Evolutionary conservation across 352 stramenopile genomes (phyloP).

Genomic region (Phytopythium vexans): DNA sequence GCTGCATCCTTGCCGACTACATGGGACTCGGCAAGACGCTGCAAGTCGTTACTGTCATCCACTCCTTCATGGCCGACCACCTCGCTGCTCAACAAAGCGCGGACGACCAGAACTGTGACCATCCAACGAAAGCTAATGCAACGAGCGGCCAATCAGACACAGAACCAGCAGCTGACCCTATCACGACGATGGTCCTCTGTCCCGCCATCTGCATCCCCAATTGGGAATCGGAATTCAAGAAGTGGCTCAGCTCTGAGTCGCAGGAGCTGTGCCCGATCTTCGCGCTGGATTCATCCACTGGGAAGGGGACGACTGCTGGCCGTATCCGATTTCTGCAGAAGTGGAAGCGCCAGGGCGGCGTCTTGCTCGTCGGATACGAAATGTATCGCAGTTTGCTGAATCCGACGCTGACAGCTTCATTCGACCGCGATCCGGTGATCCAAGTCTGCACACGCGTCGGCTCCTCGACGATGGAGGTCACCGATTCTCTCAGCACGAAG

Average conservation of each 20-base stretch:
- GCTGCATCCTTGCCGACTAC: constrained; percentile 88
- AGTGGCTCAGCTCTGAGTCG: constrained; percentile 87
- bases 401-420: constrained; percentile 33
- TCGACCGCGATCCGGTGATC: constrained; percentile 42
- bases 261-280: constrained; percentile 53
- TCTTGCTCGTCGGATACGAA: constrained; percentile 88
- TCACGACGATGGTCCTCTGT: constrained; percentile 90
- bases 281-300: constrained; percentile 55
- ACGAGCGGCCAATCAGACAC: constrained; percentile 2
- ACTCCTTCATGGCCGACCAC: constrained; percentile 73
- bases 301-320: constrained; percentile 45
- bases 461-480: constrained; percentile 68
- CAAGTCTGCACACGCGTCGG: constrained; percentile 64
- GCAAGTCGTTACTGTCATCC: constrained; percentile 82
- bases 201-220: constrained; percentile 97
- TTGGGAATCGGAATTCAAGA: constrained; percentile 97
- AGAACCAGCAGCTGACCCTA: constrained; percentile 7
- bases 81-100: constrained; percentile 11
- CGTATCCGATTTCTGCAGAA: constrained; percentile 59
- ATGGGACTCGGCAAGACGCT: constrained; percentile 91
- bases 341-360: constrained; percentile 73
- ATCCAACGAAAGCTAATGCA: background rate
- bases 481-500: constrained; percentile 37
- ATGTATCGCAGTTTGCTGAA: constrained; percentile 87
- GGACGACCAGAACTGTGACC: background rate